Conservation (phyloP, 108 stramenopile species). For the Skeletonema menzelii region DNA sequence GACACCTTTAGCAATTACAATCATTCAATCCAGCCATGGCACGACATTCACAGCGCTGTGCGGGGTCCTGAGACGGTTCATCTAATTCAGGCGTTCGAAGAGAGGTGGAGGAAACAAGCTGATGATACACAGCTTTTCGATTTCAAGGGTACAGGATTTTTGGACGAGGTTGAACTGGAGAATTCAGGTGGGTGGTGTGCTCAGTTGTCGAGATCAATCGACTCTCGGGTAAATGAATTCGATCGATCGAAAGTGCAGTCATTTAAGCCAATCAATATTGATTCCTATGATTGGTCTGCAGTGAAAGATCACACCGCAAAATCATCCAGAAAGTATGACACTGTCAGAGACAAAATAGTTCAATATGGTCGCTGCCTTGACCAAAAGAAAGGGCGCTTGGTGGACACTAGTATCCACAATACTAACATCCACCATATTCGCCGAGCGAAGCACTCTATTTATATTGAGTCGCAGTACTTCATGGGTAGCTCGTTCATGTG, state of each 20-base stretch:
- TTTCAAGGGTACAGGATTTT: slow-evolving; percentile 17
- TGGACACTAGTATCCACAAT: slow-evolving; percentile 42
- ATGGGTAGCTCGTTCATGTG: slow-evolving; percentile 57
- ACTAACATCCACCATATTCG: slow-evolving; percentile 56
- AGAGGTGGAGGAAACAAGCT: slow-evolving; percentile 57
- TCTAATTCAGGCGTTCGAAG: slow-evolving; percentile 46
- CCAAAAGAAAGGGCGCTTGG: slow-evolving; percentile 43
- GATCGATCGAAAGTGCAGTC: slow-evolving; percentile 26
- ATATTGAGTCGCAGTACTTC: slow-evolving; percentile 65
- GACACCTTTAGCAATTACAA: neutral
- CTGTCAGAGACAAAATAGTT: neutral
- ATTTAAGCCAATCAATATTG: neutral
- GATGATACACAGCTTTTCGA: slow-evolving; percentile 31
- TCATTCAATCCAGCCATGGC: slow-evolving; percentile 36
- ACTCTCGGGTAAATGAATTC: slow-evolving; percentile 43
- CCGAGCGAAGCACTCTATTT: slow-evolving; percentile 56
- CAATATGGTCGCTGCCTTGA: slow-evolving; percentile 32
- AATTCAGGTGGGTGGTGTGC: slow-evolving; percentile 43
- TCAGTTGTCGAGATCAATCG: slow-evolving; percentile 55
- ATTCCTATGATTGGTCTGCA: slow-evolving; percentile 6
- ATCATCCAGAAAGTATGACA: slow-evolving; percentile 27
- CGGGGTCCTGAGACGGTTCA: slow-evolving; percentile 50
- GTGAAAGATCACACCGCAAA: slow-evolving; percentile 23
- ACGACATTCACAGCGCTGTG: slow-evolving; percentile 57
- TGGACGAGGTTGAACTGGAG: slow-evolving; percentile 13